phyloP scores from a whole-genome alignment of 768 basidiomycete genomes.

The Collybiopsis luxurians region DNA sequence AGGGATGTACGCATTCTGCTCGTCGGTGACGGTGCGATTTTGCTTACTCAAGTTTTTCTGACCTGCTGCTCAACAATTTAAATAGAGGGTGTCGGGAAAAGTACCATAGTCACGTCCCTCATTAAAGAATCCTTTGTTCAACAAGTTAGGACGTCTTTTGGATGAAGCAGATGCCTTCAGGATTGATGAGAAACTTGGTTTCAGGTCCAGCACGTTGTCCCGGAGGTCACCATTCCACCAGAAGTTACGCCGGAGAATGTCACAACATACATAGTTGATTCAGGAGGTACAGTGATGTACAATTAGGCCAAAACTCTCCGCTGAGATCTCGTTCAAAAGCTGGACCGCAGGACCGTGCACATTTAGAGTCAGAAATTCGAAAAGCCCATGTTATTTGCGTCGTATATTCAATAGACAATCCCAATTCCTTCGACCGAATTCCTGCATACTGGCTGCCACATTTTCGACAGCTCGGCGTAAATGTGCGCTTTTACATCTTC shows the following conservation, averaged over 20 bases:
- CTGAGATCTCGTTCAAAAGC: constrained; percentile 43
- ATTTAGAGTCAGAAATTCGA: constrained; percentile 92
- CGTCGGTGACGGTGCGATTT: constrained; percentile 82
- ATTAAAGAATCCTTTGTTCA: constrained; percentile 95
- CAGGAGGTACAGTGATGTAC: constrained; percentile 68
- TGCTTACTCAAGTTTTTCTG: constrained; percentile 6
- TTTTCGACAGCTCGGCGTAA: constrained; percentile 92
- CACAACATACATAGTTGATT: constrained; percentile 97
- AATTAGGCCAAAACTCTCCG: background rate
- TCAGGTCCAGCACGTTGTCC: constrained; percentile 92
- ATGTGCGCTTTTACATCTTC: constrained; percentile 45
- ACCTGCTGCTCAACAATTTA: constrained; percentile 13
- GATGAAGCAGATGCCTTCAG: background rate
- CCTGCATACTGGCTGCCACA: constrained; percentile 98
- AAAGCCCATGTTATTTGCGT: constrained; percentile 98
- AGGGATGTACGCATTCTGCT: constrained; percentile 93
- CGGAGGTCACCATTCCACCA: constrained; percentile 97
- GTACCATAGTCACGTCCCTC: constrained; percentile 93
- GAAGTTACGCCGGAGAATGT: constrained; percentile 98
- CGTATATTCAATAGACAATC: constrained; percentile 95
- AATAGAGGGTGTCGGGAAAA: constrained; percentile 95
- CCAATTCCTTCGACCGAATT: constrained; percentile 94
- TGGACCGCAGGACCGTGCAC: constrained; percentile 78
- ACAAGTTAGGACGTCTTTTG: constrained; percentile 54
- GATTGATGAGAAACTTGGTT: background rate